Base-by-base conservation (phyloP, 306 rosid genomes). In the Begonia fuchsioides region DNA sequence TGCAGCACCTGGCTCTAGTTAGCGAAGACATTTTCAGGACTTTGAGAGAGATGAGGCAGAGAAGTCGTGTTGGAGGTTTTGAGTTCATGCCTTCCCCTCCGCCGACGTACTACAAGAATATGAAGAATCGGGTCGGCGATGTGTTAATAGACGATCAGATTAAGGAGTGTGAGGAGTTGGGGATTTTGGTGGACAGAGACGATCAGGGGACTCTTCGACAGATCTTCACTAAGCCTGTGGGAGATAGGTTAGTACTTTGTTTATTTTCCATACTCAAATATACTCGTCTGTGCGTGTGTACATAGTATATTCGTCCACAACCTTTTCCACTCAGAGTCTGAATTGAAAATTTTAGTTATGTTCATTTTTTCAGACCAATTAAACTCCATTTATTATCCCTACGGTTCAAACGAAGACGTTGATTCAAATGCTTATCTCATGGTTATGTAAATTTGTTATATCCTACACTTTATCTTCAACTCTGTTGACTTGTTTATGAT, bases 21-120 rank as follows among this genome's bases (percentile, higher is more conserved):
- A 54, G 71, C 35, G 60, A 57, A 2, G 85, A 85, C 55, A 90
- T 90, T 13, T 84, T 90, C 72, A 62, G 51, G 18, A 90, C 95
- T 0, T 38, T 90, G 43, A 72, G 92, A 58, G 95, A 90, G 56
- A 90, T 90, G 98, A 71, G 94, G 48, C 53, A 69, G 66, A 39
- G 95, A 9, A 81, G 87, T 49, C 44, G 56, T 2, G 9, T 79
- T 1, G 95, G 92, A 10, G 98, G 98, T 0, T 90, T 90, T 39
- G 94, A 90, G 48, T 90, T 90, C 67, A 81, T 90, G 95, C 95
- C 95, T 26, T 48, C 92, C 6, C 95, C 98, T 20, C 95, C 98
- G 8, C 94, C 94, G 0, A 85, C 98, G 1, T 85, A 90, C 56
- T 90, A 79, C 62, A 35, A 52, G 54, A 82, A 90, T 13, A 38